These are phyloP conservation scores for Psilocybe sp. DNA, from an alignment of 768 basidiomycete species.

Conservation along the genomic window DNA sequence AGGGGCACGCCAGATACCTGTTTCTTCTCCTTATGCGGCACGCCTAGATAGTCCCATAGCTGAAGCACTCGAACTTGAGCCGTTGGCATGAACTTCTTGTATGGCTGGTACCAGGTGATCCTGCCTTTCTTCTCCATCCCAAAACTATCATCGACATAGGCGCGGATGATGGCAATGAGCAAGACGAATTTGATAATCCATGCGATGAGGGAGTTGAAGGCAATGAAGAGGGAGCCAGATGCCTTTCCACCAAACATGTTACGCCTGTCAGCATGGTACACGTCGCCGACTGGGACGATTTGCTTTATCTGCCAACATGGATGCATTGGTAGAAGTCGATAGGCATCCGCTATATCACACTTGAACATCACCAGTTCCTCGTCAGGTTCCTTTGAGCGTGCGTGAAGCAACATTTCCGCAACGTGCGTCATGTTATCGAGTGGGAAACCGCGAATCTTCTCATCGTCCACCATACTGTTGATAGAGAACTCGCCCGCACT, in stretches of 20 bases:
- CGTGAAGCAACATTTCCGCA: constrained; percentile 3
- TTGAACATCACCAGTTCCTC: constrained; percentile 24
- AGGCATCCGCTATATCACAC: constrained; percentile 35
- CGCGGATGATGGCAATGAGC: background rate
- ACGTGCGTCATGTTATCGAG: constrained; percentile 18
- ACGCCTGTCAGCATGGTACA: constrained; percentile 16
- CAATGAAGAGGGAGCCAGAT: constrained; percentile 21
- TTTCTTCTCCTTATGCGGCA: constrained; percentile 36
- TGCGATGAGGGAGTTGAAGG: constrained; percentile 27
- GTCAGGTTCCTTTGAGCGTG: background rate
- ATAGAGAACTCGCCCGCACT: constrained; percentile 23
- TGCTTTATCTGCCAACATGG: constrained; percentile 41
- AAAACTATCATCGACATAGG: constrained; percentile 21
- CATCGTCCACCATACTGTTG: constrained; percentile 21
- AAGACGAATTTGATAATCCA: constrained; percentile 26
- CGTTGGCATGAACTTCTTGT: constrained; percentile 19
- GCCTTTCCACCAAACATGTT: constrained; percentile 23
- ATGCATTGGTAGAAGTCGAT: constrained; percentile 32
- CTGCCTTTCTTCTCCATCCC: constrained; percentile 15
- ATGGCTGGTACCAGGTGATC: constrained; percentile 24
- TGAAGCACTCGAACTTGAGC: constrained; percentile 28
- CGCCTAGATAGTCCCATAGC: constrained; percentile 35
- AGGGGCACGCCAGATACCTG: constrained; percentile 29
- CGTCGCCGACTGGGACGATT: constrained; percentile 21
- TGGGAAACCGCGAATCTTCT: constrained; percentile 2